Evolutionary conservation across 306 rosid genomes (phyloP).

Genomic region (Cicer bijugum): DNA sequence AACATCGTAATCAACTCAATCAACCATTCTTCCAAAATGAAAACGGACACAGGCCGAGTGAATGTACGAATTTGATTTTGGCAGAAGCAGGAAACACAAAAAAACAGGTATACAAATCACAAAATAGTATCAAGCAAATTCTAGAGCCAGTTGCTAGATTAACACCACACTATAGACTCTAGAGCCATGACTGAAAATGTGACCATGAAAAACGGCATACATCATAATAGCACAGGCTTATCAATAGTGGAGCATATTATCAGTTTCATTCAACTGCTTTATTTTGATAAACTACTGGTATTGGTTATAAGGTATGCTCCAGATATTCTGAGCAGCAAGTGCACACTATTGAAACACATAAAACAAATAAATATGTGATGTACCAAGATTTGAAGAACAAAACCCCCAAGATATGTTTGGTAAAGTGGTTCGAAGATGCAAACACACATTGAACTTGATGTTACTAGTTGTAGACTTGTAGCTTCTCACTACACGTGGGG

Average conservation of each 20-base stretch:
- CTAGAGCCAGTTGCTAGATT: too few relatives aligned
- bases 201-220: neutral
- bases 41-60: neutral
- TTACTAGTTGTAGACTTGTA: too few relatives aligned
- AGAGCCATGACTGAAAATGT: neutral
- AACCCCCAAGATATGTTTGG: neutral
- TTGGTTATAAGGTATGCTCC: conserved; percentile 22
- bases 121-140: too few relatives aligned
- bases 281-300: conserved; percentile 4
- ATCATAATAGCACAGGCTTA: neutral
- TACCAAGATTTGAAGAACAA: neutral
- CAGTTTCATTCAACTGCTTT: neutral
- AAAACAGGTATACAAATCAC: too few relatives aligned
- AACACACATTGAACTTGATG: too few relatives aligned
- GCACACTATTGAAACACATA: conserved; percentile 36
- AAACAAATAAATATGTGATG: neutral
- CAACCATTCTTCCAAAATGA: conserved; percentile 24
- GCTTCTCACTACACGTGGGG: too few relatives aligned
- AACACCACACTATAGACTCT: neutral
- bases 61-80: too few relatives aligned
- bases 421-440: too few relatives aligned
- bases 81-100: too few relatives aligned
- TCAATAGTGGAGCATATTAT: conserved; percentile 8
- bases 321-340: conserved; percentile 27
- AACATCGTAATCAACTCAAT: conserved; percentile 14